Percentiles rank a stretch among this genome's conserved stretches.
These are phyloP conservation scores for Sanguinoderma infundibulare DNA, from an alignment of 1,284 basidiomycete genomes.

Conservation along the genomic window DNA sequence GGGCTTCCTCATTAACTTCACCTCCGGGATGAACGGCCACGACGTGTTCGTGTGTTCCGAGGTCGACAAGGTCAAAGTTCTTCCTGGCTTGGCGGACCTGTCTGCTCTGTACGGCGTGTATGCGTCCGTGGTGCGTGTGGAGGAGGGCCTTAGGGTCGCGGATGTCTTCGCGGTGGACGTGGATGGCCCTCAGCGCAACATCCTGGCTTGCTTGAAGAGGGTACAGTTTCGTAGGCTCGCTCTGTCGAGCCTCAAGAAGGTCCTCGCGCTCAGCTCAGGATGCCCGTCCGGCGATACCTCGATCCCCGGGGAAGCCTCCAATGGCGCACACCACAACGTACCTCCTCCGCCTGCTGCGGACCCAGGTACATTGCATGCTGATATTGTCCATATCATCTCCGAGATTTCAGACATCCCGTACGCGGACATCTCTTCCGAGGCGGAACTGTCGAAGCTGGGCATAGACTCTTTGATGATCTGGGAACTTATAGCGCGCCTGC, in stretches of 20 bases:
- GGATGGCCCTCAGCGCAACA: slow-evolving; percentile 31
- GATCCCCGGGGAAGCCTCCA: background rate
- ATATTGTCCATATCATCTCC: slow-evolving; percentile 39
- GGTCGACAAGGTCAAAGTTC: slow-evolving; percentile 51
- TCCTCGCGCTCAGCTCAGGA: background rate
- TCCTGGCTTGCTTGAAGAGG: slow-evolving; percentile 59
- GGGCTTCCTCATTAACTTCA: slow-evolving; percentile 70
- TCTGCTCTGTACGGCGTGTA: slow-evolving; percentile 53
- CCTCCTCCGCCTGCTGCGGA: background rate
- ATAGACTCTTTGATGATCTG: slow-evolving; percentile 63
- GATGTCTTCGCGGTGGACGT: slow-evolving; percentile 55
- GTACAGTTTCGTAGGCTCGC: slow-evolving; percentile 47
- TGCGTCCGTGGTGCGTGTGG: slow-evolving; percentile 49
- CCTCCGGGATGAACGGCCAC: slow-evolving; percentile 40
- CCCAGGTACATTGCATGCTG: background rate
- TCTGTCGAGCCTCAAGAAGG: background rate
- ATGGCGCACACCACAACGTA: background rate
- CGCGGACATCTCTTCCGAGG: slow-evolving; percentile 35
- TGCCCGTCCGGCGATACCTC: slow-evolving; percentile 43
- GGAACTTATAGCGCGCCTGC: slow-evolving; percentile 49
- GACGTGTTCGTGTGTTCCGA: slow-evolving; percentile 68
- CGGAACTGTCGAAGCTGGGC: slow-evolving; percentile 50
- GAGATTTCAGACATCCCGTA: slow-evolving; percentile 45
- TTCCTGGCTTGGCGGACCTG: slow-evolving; percentile 46
- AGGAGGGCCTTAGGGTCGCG: slow-evolving; percentile 44